Evolutionary conservation across 2,329 filamentous ascomycete genomes (phyloP).

Genomic region (Fusarium denticulatum): DNA sequence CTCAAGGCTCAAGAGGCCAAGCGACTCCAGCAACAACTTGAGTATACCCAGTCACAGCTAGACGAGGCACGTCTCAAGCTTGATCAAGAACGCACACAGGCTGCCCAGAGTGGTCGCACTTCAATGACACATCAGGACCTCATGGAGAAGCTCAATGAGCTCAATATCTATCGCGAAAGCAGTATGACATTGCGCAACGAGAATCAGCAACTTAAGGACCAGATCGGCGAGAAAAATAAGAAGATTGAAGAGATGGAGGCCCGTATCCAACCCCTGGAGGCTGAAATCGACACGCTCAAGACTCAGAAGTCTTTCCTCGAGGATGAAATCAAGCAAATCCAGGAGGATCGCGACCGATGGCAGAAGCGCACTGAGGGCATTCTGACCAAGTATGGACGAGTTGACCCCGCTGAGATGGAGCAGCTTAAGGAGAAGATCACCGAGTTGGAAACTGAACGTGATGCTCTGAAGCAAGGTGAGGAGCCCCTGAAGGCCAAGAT

Average conservation of each 20-base stretch:
- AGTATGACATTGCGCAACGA: constrained; percentile 91
- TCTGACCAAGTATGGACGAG: constrained; percentile 92
- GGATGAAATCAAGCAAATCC: constrained; percentile 87
- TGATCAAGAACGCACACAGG: constrained; percentile 83
- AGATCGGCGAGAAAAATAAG: constrained; percentile 77
- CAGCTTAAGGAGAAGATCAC: constrained; percentile 83
- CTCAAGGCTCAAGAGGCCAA: constrained; percentile 88
- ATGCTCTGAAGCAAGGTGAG: constrained; percentile 62
- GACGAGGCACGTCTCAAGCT: constrained; percentile 90
- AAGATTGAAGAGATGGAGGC: constrained; percentile 79
- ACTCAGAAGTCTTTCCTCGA: constrained; percentile 83
- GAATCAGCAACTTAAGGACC: constrained; percentile 78
- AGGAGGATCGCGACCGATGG: constrained; percentile 93
- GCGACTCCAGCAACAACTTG: constrained; percentile 87
- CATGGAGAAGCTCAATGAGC: constrained; percentile 92
- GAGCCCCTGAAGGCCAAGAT: constrained; percentile 64
- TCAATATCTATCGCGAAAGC: constrained; percentile 96
- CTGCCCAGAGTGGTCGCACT: constrained; percentile 76
- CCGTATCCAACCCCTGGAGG: constrained; percentile 84
- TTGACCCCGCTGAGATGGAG: constrained; percentile 93
- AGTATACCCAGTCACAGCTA: constrained; percentile 86
- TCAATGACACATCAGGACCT: constrained; percentile 87
- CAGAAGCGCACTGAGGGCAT: constrained; percentile 97
- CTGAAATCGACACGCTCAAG: constrained; percentile 82
- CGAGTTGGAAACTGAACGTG: constrained; percentile 71